Conservation (phyloP, 176 grass and related monocot genomes). For the Oryza meridionalis region DNA sequence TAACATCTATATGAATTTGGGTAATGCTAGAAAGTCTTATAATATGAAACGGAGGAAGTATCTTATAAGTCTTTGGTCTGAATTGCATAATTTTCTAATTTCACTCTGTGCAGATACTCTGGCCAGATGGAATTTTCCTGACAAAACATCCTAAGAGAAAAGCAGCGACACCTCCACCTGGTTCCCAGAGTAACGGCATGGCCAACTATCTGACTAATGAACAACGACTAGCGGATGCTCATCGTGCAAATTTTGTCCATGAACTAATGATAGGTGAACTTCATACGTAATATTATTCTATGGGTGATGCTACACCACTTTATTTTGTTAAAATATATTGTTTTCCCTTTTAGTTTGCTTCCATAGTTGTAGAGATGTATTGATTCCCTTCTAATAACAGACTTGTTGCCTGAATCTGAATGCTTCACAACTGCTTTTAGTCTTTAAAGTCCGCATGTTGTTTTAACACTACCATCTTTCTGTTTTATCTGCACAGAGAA, state of each 20-base stretch:
- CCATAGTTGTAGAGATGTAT: background rate
- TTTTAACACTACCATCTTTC: background rate
- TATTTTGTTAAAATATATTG: background rate
- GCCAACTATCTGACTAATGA: conserved; percentile 58
- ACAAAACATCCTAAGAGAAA: conserved; percentile 95
- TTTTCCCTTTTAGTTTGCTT: conserved; percentile 11
- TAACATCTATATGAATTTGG: too few species aligned
- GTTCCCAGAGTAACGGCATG: conserved; percentile 51
- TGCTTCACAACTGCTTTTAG: background rate
- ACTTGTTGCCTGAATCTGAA: conserved; percentile 18
- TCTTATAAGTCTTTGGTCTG: background rate
- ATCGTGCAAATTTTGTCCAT: conserved; percentile 76
- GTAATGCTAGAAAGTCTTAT: too few species aligned
- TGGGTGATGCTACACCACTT: background rate
- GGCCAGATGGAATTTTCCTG: conserved; percentile 98
- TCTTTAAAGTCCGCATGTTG: background rate
- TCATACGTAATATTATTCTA: conserved; percentile 27
- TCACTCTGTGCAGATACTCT: conserved; percentile 72
- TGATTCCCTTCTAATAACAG: background rate
- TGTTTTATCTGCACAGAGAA: conserved; percentile 59
- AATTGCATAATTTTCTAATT: conserved; percentile 27
- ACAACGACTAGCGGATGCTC: conserved; percentile 81
- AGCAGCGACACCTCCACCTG: conserved; percentile 47
- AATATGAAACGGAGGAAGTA: too few species aligned
- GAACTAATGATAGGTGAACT: conserved; percentile 90